Evolutionary conservation across 1,284 basidiomycete genomes (phyloP), one percentile per base, ranked within the genome.

Genomic region (Pseudozyma sp.): DNA sequence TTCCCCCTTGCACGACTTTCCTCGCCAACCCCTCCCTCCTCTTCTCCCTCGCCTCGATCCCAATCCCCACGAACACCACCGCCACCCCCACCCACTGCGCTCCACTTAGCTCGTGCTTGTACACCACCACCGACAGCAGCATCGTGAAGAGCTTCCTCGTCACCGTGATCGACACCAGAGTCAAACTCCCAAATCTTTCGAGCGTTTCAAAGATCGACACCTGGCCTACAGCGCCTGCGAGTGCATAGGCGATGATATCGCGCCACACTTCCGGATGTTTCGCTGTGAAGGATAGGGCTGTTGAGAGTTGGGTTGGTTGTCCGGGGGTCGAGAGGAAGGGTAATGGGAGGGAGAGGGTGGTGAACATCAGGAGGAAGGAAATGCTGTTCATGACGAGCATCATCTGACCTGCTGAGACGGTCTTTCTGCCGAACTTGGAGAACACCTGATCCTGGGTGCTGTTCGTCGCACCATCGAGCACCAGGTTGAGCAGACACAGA

Each of bases 361-460:
- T 31, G 3, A 39, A 50, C 69, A 81, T 74, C 40, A 82, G 72
- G n/a, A 75, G 16, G 7, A 70, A 63, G 1, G 80, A 81, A 85
- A 94, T 91, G 33, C 91, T 81, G 84, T 96, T 96, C 85, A 97
- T 97, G 89, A 91, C 96, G 84, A 99, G 91, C 97, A 99, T 99
- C 94, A 99, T 97, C 84, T 99, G 96, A 84, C 97, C 94, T 5
- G 97, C 97, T 0, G 91, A 90, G 19, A 95, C 89, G 24, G 68
- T 66, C 47, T 72, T 51, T 42, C 89, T 88, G 10, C 76, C 76
- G 44, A 75, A 83, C 85, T 90, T 90, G 40, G 89, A 87, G 85
- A 99, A 99, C 68, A 99, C 92, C 86, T 98, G 92, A 85, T 99
- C 97, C 85, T 99, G 97, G 2, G 95, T 97, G n/a, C 93, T 93